Percentiles rank a stretch among this genome's conserved stretches.
Conservation (phyloP, 331 rosid species). For the Ulmus americana region DNA sequence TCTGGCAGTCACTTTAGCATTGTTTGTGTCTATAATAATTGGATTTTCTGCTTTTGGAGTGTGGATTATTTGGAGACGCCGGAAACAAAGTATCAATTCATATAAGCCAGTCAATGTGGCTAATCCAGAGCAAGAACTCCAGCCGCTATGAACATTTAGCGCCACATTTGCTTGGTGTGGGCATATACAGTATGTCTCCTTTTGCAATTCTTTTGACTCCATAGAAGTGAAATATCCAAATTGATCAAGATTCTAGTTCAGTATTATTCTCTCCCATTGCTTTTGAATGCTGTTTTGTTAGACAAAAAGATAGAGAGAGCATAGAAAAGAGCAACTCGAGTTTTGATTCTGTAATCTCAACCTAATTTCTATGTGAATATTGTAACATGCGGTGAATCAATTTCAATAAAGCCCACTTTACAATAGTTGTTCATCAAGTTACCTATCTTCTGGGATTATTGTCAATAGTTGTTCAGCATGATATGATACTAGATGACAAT, state of each 20-base stretch:
- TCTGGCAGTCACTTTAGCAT: slow-evolving; percentile 33
- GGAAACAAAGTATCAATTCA: slow-evolving; percentile 37
- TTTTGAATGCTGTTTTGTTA: not conserved
- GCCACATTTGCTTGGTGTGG: slow-evolving; percentile 21
- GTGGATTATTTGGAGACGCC: slow-evolving; percentile 58
- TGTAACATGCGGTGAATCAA: slow-evolving; percentile 33
- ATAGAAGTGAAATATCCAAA: slow-evolving; percentile 18
- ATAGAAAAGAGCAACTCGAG: slow-evolving; percentile 22
- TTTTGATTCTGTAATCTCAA: slow-evolving; percentile 19
- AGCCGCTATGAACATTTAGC: slow-evolving; percentile 51
- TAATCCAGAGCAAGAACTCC: slow-evolving; percentile 85
- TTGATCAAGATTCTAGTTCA: slow-evolving; percentile 31
- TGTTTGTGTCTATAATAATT: slow-evolving; percentile 39
- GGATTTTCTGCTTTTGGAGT: slow-evolving; percentile 46
- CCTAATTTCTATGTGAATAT: slow-evolving; percentile 33
- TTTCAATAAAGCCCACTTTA: slow-evolving; percentile 21
- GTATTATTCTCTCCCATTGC: slow-evolving; percentile 23
- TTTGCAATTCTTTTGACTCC: slow-evolving; percentile 20
- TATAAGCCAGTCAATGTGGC: slow-evolving; percentile 65
- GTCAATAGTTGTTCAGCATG: too few relatives aligned
- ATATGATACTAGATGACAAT: too few relatives aligned
- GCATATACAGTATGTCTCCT: slow-evolving; percentile 10
- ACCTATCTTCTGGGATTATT: too few relatives aligned
- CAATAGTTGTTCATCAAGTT: not conserved
- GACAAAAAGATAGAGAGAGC: slow-evolving; percentile 24